Base-by-base conservation (phyloP, 2,329 filamentous ascomycete species). In the Clonostachys chloroleuca region DNA sequence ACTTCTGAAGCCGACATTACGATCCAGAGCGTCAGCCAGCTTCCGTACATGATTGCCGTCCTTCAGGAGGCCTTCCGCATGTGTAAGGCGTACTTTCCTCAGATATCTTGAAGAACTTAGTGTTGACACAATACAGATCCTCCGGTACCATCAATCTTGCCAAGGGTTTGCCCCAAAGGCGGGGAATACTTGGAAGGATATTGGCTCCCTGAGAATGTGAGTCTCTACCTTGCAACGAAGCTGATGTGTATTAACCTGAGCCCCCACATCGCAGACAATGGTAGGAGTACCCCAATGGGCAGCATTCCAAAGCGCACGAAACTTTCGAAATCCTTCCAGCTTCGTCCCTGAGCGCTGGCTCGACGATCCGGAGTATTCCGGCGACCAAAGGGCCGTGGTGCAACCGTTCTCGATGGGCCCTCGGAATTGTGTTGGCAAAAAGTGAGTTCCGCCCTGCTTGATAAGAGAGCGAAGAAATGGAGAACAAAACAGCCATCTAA, bases 281-380 rank as follows among this genome's bases (percentile, higher is more conserved):
- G 60, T 78, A 12, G 67, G 67, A 0, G 62, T 63, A 7, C 56
- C 52, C 49, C 54, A 60, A 8, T 69, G 60, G 58, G 58, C 67
- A 5, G 53, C 61, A 6, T 63, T 63, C 42, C 63, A 66, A 43
- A 56, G 58, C 20, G 51, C 59, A 12, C 42, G 52, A 5, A 57
- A 66, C 49, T 72, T 67, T 47, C 50, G 49, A 5, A 49, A 60
- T 1, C 61, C 68, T 1, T 49, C 59, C 12, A 51, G 55, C 2
- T 73, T 70, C 47, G 49, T 58, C 14, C 70, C 70, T 0, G 67
- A 72, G 48, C 55, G 69, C 5, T 72, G 67, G 56, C 44, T 46
- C 9, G 24, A 30, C 4, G 24, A 30, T 30, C 24, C 24, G 9
- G 24, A 30, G 24, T 30, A 30, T 30, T 10, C 24, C 8, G 24